These are phyloP conservation scores for Aspergillus ostianus DNA, from an alignment of 495 filamentous ascomycete species.

Conservation along the genomic window DNA sequence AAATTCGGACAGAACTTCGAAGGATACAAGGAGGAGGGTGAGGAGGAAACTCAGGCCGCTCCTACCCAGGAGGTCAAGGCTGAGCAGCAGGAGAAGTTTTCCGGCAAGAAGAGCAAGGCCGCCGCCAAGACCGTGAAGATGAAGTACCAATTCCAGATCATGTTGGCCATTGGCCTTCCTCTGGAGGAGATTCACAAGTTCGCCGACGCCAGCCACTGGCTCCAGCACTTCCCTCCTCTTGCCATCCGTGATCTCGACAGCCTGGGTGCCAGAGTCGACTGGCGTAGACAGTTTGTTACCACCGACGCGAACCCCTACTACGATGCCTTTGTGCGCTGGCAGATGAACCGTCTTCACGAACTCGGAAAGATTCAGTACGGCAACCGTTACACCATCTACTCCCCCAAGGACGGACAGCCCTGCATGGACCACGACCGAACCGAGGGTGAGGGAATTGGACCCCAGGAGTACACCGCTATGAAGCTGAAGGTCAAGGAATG, in stretches of 20 bases:
- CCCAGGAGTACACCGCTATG: slow-evolving; percentile 89
- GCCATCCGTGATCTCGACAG: slow-evolving; percentile 78
- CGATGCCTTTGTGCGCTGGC: slow-evolving; percentile 94
- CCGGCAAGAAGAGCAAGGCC: slow-evolving; percentile 91
- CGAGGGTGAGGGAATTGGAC: slow-evolving; percentile 84
- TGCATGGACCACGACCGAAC: slow-evolving; percentile 97
- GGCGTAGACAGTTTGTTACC: slow-evolving; percentile 87
- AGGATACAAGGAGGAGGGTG: slow-evolving; percentile 61
- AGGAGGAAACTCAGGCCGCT: slow-evolving; percentile 47
- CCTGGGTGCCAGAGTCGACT: slow-evolving; percentile 85
- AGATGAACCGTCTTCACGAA: slow-evolving; percentile 91
- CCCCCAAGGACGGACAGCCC: slow-evolving; percentile 93
- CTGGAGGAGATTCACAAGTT: slow-evolving; percentile 87
- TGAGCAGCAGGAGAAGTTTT: slow-evolving; percentile 88
- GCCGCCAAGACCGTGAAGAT: slow-evolving; percentile 86
- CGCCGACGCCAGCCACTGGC: slow-evolving; percentile 83
- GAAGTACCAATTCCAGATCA: slow-evolving; percentile 88
- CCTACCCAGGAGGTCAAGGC: slow-evolving; percentile 63
- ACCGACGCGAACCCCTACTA: slow-evolving; percentile 98
- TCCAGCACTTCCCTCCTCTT: slow-evolving; percentile 81
- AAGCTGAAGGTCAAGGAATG: slow-evolving; percentile 90
- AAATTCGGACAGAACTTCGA: slow-evolving; percentile 89
- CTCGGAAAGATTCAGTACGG: slow-evolving; percentile 93
- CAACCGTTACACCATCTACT: slow-evolving; percentile 92
- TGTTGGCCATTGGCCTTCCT: slow-evolving; percentile 82